A percentile compares a stretch with the other conserved stretches of the same genome.
These are phyloP conservation scores for Rhodotorula sp. DNA, from an alignment of 1,284 basidiomycete species.

Conservation along the genomic window DNA sequence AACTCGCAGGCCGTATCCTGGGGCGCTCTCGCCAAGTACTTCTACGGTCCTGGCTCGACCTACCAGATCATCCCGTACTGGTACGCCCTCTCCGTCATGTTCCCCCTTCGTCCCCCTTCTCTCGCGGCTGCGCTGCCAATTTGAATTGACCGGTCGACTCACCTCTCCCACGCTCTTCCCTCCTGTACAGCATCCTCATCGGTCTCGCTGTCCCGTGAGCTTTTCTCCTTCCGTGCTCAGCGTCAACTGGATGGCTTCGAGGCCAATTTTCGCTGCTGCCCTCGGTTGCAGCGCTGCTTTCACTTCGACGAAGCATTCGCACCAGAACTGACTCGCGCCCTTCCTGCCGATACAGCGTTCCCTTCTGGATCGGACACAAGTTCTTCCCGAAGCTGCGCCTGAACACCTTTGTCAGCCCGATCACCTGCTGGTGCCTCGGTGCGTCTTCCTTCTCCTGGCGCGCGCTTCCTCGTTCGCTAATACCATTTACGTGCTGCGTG, in stretches of 20 bases:
- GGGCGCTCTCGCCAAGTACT: slow-evolving; percentile 60
- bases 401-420: slow-evolving; percentile 38
- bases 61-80: slow-evolving; percentile 49
- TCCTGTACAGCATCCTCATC: slow-evolving; percentile 53
- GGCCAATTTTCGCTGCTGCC: too few species aligned
- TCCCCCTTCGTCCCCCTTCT: slow-evolving; percentile 32
- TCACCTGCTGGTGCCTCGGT: slow-evolving; percentile 39
- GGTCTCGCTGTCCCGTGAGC: slow-evolving; percentile 55
- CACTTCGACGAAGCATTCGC: too few species aligned
- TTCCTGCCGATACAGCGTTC: slow-evolving; percentile 46
- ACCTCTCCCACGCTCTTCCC: slow-evolving; percentile 51
- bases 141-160: slow-evolving; percentile 60
- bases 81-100: slow-evolving; percentile 50
- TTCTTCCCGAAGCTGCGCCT: slow-evolving; percentile 53
- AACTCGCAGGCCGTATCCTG: slow-evolving; percentile 66
- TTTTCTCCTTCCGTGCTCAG: too few species aligned
- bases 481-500: slow-evolving; percentile 26
- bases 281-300: too few species aligned
- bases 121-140: slow-evolving; percentile 46
- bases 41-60: slow-evolving; percentile 56
- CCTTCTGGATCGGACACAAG: slow-evolving; percentile 58
- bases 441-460: slow-evolving; percentile 2
- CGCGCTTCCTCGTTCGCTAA: slow-evolving; percentile 29
- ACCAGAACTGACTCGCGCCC: neutral
- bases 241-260: too few species aligned